Evolutionary conservation across 2,329 filamentous ascomycete species (phyloP).

Genomic region (Davidsoniella virescens): DNA sequence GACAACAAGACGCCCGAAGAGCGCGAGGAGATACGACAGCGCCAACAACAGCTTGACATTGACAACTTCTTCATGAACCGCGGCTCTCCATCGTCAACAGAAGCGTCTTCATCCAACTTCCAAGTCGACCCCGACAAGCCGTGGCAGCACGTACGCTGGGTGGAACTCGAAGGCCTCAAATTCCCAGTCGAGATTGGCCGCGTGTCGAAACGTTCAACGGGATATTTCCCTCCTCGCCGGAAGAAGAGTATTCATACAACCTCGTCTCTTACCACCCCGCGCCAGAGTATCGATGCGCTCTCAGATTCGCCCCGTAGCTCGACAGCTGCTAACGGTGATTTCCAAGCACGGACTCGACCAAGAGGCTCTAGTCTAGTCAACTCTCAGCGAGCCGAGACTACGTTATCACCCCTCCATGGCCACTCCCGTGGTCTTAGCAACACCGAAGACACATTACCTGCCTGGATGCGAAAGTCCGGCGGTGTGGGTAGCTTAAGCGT

Average conservation of each 20-base stretch:
- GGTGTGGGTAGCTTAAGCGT: slow-evolving; percentile 73
- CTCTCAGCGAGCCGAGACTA: background rate
- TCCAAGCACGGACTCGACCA: too few species aligned
- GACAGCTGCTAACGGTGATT: background rate
- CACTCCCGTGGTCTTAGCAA: slow-evolving; percentile 3
- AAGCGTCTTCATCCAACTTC: background rate
- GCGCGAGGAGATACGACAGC: slow-evolving; percentile 5
- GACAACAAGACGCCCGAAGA: slow-evolving; percentile 1
- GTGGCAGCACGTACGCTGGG: slow-evolving; percentile 85
- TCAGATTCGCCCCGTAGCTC: slow-evolving; percentile 18
- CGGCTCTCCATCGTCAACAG: background rate
- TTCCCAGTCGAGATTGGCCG: slow-evolving; percentile 73
- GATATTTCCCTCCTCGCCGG: slow-evolving; percentile 80
- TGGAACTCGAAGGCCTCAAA: slow-evolving; percentile 52
- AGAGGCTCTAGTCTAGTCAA: too few species aligned
- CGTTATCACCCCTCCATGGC: background rate
- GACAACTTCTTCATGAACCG: slow-evolving; percentile 9
- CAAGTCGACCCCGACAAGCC: slow-evolving; percentile 33
- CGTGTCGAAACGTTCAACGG: slow-evolving; percentile 62
- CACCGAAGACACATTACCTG: slow-evolving; percentile 23
- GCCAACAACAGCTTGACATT: slow-evolving; percentile 9
- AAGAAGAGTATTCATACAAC: slow-evolving; percentile 63
- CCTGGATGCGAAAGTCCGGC: slow-evolving; percentile 66
- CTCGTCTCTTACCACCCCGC: slow-evolving; percentile 51
- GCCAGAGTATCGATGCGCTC: slow-evolving; percentile 45